Conservation (phyloP, 2,329 filamentous ascomycete species). For the Colletotrichum sp. region DNA sequence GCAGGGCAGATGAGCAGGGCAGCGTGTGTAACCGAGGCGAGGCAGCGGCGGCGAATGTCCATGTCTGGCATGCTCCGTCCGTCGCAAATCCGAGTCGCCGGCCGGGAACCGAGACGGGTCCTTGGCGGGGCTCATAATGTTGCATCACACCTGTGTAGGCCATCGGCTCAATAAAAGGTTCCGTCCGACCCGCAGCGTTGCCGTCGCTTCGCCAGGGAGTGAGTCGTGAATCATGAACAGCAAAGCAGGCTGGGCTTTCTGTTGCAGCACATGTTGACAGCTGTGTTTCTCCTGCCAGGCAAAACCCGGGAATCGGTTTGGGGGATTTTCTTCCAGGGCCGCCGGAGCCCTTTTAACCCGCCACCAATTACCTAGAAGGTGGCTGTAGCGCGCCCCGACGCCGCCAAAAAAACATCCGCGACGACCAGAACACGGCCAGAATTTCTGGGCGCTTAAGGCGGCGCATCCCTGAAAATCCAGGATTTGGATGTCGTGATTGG, state of each 20-base stretch:
- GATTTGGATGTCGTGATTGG: not conserved
- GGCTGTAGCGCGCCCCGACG: not conserved
- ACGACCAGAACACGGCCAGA: not conserved
- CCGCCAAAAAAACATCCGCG: not conserved
- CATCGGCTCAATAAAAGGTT: not conserved
- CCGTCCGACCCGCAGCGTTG: not conserved
- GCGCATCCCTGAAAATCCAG: not conserved
- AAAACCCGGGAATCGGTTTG: not conserved
- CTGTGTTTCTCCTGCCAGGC: not conserved
- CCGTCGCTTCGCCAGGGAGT: not conserved
- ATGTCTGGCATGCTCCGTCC: not conserved
- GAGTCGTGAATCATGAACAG: not conserved
- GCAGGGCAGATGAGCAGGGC: not conserved
- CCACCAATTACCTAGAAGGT: not conserved
- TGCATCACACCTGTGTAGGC: not conserved
- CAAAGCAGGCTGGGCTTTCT: not conserved
- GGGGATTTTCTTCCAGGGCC: not conserved
- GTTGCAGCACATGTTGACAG: not conserved
- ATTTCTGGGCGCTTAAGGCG: conserved; percentile 4
- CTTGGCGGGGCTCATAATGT: not conserved
- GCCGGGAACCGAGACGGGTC: not conserved
- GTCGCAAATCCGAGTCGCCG: not conserved
- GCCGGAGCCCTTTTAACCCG: not conserved
- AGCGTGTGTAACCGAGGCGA: not conserved
- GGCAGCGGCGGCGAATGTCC: not conserved